Evolutionary conservation across 805 yeast genomes (phyloP).

Genomic region (Cyberlindnera petersonii): DNA sequence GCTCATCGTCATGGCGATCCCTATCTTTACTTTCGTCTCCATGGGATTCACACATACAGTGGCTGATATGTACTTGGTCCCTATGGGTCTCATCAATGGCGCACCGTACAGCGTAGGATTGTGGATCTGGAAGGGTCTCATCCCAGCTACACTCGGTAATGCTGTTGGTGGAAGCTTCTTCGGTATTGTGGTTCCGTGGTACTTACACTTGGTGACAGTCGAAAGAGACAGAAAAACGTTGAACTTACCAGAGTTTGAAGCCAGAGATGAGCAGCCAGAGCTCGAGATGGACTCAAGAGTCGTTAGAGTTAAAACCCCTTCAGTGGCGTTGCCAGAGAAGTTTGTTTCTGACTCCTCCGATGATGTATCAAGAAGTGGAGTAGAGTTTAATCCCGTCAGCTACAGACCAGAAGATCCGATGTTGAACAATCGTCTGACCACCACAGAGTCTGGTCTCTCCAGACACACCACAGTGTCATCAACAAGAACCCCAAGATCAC

Average conservation of each 20-base stretch:
- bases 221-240: slow-evolving; percentile 62
- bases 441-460: slow-evolving; percentile 7
- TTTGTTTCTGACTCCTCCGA: slow-evolving; percentile 7
- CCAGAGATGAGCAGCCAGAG: slow-evolving; percentile 78
- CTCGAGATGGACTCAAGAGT: slow-evolving; percentile 75
- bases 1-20: slow-evolving; percentile 56
- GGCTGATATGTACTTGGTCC: slow-evolving; percentile 73
- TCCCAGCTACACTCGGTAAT: slow-evolving; percentile 74
- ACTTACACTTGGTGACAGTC: slow-evolving; percentile 65
- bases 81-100: slow-evolving; percentile 64
- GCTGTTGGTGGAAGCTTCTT: slow-evolving; percentile 74
- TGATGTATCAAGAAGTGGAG: not conserved
- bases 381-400: slow-evolving; percentile 15
- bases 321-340: slow-evolving; percentile 5
- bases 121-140: slow-evolving; percentile 67
- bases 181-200: slow-evolving; percentile 64
- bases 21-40: slow-evolving; percentile 73
- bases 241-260: slow-evolving; percentile 64
- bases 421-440: not conserved
- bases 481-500: slow-evolving; percentile 40
- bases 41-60: slow-evolving; percentile 78
- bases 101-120: slow-evolving; percentile 59
- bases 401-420: slow-evolving; percentile 22
- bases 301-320: slow-evolving; percentile 41
- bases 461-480: slow-evolving; percentile 9